Evolutionary conservation across 805 yeast genomes (phyloP), one percentile per base, ranked within the genome.

Genomic region (Candida schatavii): DNA sequence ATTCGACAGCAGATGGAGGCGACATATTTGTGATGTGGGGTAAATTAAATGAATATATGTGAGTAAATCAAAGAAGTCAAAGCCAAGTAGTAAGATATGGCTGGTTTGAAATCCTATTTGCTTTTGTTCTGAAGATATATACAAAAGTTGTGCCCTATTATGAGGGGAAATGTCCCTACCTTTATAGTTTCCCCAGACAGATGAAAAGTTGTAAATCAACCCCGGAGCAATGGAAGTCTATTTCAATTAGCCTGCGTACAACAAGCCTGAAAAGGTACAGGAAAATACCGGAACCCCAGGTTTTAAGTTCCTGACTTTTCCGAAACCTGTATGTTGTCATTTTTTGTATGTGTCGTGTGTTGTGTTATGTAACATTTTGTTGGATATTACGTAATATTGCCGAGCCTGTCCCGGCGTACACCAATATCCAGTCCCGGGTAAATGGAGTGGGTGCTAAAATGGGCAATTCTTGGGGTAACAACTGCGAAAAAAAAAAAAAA

Each of bases 1-100:
- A 70, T 62, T 67, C 72, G 48, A 67, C 62, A 46, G 74, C 75
- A 42, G 70, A 60, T 31, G 74, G 74, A 54, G 74, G 74, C 49
- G 64, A 53, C 74, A 69, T 69, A 35, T 42, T 56, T 29, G 31
- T 10, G 39, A 23, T 23, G 27, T 23, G 27, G 20, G 20, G 35
- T 31, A 15, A 31, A 31, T 31, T 11, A 15, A 15, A 9, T 19
- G 20, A 11, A 13, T n/a, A 37, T 37, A 37, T 37, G 3, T n/a
- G 15, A 5, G 5, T 13, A 19, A 7, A 21, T 19, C 15, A 10
- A 6, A 33, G 25, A 5, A 6, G 36, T 18, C 5, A 14, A 14
- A 33, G n/a, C 19, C 19, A 18, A 29, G 15, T 5, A 17, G 25
- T 6, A 23, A 21, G 19, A 19, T n/a, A n/a, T n/a, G n/a, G n/a